Evolutionary conservation across 2,329 filamentous ascomycete genomes (phyloP).

Genomic region (Fusarium sp.): DNA sequence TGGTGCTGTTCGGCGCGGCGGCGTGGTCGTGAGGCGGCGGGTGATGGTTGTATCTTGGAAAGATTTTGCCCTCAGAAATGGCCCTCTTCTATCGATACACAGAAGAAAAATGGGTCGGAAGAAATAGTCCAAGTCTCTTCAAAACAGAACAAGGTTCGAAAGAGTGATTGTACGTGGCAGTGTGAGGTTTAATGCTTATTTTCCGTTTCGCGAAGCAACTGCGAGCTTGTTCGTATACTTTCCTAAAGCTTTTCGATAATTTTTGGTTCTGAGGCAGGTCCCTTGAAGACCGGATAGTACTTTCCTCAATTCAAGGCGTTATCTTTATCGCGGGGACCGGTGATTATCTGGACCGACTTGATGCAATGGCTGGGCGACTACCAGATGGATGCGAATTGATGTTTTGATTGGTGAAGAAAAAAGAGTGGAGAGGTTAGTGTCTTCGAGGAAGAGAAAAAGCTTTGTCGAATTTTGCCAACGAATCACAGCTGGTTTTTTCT

Average conservation of each 20-base stretch:
- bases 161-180: not conserved
- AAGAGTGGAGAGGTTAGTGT: not conserved
- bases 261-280: not conserved
- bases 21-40: slow-evolving; percentile 39
- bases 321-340: slow-evolving; percentile 13
- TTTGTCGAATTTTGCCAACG: slow-evolving; percentile 2
- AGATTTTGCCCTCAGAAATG: slow-evolving; percentile 53
- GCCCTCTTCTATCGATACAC: slow-evolving; percentile 52
- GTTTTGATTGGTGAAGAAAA: not conserved
- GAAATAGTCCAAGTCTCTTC: slow-evolving; percentile 38
- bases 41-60: slow-evolving; percentile 51
- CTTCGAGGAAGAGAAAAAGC: not conserved
- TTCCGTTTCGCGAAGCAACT: not conserved
- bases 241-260: not conserved
- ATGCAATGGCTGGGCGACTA: slow-evolving; percentile 10
- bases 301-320: slow-evolving; percentile 1
- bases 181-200: not conserved
- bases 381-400: not conserved
- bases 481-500: not conserved
- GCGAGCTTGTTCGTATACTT: not conserved
- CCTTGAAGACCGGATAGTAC: slow-evolving; percentile 1
- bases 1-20: slow-evolving; percentile 38
- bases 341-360: slow-evolving; percentile 18
- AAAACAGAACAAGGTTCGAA: slow-evolving; percentile 23
- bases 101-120: slow-evolving; percentile 46